phyloP scores from a whole-genome alignment of 768 basidiomycete genomes.

The Termitomyces titanicus region DNA sequence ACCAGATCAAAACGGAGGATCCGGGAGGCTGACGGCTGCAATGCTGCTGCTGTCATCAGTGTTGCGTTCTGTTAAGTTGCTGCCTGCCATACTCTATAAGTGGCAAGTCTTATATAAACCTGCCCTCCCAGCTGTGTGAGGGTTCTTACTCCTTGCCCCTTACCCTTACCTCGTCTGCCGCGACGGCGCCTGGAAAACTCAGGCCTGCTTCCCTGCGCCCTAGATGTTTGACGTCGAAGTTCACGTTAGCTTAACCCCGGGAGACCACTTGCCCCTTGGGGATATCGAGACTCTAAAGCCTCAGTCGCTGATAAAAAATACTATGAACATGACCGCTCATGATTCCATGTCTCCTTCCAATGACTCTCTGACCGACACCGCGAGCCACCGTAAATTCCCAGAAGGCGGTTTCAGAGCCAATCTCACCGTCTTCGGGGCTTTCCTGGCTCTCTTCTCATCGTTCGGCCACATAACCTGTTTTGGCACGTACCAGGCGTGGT shows the following conservation, averaged over 20 bases:
- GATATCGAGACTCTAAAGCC: conserved; percentile 1
- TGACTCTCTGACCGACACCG: conserved; percentile 3
- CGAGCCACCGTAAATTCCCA: conserved; percentile 12
- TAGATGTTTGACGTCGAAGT: conserved; percentile 16
- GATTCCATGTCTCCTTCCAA: conserved; percentile 7
- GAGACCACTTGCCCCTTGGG: neutral
- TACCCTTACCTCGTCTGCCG: neutral
- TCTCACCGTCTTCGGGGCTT: conserved; percentile 60
- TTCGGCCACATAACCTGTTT: conserved; percentile 74
- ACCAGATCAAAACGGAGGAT: neutral
- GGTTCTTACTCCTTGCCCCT: neutral
- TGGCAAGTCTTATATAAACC: conserved; percentile 9
- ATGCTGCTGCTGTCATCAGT: conserved; percentile 4
- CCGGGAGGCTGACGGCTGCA: conserved; percentile 8
- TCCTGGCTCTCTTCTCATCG: conserved; percentile 62
- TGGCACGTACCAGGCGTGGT: conserved; percentile 71
- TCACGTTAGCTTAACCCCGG: conserved; percentile 3
- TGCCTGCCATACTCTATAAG: neutral
- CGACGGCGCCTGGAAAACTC: conserved; percentile 3
- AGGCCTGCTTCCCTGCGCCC: neutral
- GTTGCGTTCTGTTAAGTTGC: neutral
- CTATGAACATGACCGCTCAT: neutral
- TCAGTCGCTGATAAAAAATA: neutral
- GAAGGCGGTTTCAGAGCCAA: conserved; percentile 33
- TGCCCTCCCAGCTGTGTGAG: neutral